A percentile compares a stretch with the other conserved stretches of the same genome.
Conservation (phyloP, 805 yeast species). For the Sungouiozyma ichnusensis region DNA sequence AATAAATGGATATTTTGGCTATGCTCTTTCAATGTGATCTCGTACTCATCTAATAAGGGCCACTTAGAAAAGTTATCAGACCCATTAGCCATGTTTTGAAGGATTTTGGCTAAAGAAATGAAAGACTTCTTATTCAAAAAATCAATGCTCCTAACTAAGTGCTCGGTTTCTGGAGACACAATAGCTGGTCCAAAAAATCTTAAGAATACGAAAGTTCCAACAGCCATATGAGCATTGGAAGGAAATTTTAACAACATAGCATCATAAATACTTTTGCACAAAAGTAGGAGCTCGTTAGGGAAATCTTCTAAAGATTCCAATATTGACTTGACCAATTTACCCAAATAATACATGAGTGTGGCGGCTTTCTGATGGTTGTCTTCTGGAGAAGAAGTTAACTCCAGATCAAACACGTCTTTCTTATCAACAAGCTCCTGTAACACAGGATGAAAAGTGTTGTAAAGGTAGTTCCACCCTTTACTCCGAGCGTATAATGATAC, state of each 20-base stretch:
- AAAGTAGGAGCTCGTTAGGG: slow-evolving; percentile 59
- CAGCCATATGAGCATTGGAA: slow-evolving; percentile 52
- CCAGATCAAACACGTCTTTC: slow-evolving; percentile 51
- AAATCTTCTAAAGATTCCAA: slow-evolving; percentile 41
- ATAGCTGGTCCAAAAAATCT: slow-evolving; percentile 78
- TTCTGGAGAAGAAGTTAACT: slow-evolving; percentile 31
- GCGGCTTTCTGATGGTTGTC: slow-evolving; percentile 32
- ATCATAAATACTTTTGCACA: slow-evolving; percentile 52
- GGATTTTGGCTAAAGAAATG: slow-evolving; percentile 65
- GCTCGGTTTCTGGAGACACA: slow-evolving; percentile 65
- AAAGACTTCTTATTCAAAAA: slow-evolving; percentile 45
- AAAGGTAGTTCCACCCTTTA: slow-evolving; percentile 49
- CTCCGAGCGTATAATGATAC: slow-evolving; percentile 57
- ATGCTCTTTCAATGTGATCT: slow-evolving; percentile 31
- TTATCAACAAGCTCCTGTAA: slow-evolving; percentile 41
- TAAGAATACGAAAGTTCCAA: slow-evolving; percentile 77
- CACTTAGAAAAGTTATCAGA: slow-evolving; percentile 52
- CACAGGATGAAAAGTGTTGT: slow-evolving; percentile 41
- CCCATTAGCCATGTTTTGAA: slow-evolving; percentile 81
- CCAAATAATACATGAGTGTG: slow-evolving; percentile 44
- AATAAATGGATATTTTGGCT: slow-evolving; percentile 31
- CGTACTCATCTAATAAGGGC: slow-evolving; percentile 38
- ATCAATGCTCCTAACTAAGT: slow-evolving; percentile 29
- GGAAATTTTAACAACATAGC: slow-evolving; percentile 50
- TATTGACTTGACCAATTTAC: slow-evolving; percentile 45